Conservation (phyloP, 108 stramenopile genomes). For the Skeletonema potamos region DNA sequence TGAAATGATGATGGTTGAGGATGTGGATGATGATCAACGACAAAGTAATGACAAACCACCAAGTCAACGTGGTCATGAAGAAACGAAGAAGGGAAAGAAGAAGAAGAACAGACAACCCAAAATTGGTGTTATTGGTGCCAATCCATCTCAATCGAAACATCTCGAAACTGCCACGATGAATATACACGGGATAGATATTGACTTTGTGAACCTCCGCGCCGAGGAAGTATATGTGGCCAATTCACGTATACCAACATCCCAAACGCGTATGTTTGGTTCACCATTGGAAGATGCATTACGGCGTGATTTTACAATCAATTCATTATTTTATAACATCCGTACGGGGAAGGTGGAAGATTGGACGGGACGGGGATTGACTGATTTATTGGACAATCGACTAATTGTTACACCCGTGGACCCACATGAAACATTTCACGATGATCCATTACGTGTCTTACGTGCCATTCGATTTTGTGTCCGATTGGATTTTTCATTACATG, state of each 20-base stretch:
- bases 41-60: slow-evolving; percentile 9
- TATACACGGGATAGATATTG: slow-evolving; percentile 84
- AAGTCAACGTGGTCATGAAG: not conserved
- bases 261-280: slow-evolving; percentile 74
- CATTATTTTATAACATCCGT: slow-evolving; percentile 93
- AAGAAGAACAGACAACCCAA: slow-evolving; percentile 38
- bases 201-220: slow-evolving; percentile 92
- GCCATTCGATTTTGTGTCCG: slow-evolving; percentile 90
- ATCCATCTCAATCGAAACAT: slow-evolving; percentile 98
- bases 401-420: slow-evolving; percentile 84
- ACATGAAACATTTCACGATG: slow-evolving; percentile 85
- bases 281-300: slow-evolving; percentile 90
- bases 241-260: slow-evolving; percentile 82
- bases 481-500: slow-evolving; percentile 65
- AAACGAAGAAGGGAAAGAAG: slow-evolving; percentile 14
- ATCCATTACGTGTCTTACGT: slow-evolving; percentile 90
- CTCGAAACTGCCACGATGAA: slow-evolving; percentile 96
- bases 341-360: slow-evolving; percentile 86
- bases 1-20: not conserved
- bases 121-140: slow-evolving; percentile 91
- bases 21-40: slow-evolving; percentile 6
- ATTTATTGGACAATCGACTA: slow-evolving; percentile 58
- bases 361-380: slow-evolving; percentile 79
- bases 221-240: slow-evolving; percentile 82
- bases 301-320: slow-evolving; percentile 95